Percentiles rank a stretch among this genome's conserved stretches.
Evolutionary conservation across 2,329 filamentous ascomycete species (phyloP).

Genomic region (Botrytis cinerea): DNA sequence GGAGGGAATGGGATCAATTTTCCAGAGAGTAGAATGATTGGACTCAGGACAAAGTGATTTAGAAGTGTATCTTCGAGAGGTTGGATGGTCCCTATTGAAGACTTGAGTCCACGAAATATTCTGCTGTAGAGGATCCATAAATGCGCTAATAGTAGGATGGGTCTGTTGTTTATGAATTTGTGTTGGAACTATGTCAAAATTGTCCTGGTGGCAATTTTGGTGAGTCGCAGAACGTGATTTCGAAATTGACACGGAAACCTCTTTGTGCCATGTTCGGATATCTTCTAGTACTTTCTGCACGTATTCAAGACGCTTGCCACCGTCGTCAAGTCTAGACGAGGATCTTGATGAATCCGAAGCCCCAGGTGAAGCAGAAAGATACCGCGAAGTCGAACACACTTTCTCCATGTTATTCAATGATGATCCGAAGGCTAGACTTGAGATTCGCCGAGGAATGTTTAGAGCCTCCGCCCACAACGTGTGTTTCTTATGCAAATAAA

Average conservation of each 20-base stretch:
- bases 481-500: slow-evolving; percentile 8
- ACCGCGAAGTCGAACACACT: not conserved
- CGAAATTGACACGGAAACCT: slow-evolving; percentile 21
- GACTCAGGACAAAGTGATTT: not conserved
- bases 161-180: not conserved
- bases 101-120: not conserved
- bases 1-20: slow-evolving; percentile 1
- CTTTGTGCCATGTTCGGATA: slow-evolving; percentile 13
- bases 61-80: slow-evolving; percentile 4
- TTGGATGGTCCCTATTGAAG: not conserved
- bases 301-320: slow-evolving; percentile 18
- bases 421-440: slow-evolving; percentile 14
- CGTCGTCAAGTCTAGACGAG: not conserved
- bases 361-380: not conserved
- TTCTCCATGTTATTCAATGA: not conserved
- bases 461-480: not conserved
- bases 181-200: not conserved
- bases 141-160: not conserved
- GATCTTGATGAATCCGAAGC: not conserved
- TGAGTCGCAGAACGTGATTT: not conserved
- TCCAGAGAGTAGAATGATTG: not conserved
- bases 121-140: not conserved
- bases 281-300: slow-evolving; percentile 24
- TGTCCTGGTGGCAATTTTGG: not conserved
- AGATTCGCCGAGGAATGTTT: slow-evolving; percentile 14